Evolutionary conservation across 2,329 filamentous ascomycete species (phyloP).

Genomic region (Alternaria longipes): DNA sequence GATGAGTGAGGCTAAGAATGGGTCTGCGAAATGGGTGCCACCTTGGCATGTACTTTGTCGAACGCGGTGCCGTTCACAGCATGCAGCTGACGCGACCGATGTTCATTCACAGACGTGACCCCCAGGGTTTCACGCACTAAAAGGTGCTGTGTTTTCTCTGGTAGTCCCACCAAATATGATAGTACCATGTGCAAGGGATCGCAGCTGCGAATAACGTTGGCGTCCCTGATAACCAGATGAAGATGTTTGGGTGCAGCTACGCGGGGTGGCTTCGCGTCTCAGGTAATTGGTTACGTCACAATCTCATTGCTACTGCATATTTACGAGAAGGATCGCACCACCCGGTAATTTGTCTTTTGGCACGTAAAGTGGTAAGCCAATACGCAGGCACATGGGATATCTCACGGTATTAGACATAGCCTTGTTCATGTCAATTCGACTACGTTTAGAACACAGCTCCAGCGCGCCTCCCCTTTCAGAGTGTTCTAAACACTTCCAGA

Average conservation of each 20-base stretch:
- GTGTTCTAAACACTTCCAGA: no score
- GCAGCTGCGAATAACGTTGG: neutral
- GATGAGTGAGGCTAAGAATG: no score
- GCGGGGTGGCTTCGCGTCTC: neutral
- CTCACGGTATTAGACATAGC: neutral
- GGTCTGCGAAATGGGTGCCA: neutral
- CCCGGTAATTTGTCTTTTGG: neutral
- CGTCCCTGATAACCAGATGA: neutral
- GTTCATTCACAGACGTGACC: neutral
- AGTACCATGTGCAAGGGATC: neutral
- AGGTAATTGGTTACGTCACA: neutral
- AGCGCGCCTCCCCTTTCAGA: no score
- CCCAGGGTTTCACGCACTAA: neutral
- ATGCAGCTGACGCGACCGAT: neutral
- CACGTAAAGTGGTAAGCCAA: neutral
- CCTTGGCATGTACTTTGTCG: neutral
- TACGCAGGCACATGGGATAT: neutral
- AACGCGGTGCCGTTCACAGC: neutral
- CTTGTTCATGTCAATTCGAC: neutral
- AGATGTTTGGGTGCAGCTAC: neutral
- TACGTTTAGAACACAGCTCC: neutral
- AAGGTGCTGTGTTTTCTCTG: neutral
- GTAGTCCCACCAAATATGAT: neutral
- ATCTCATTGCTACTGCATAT: neutral
- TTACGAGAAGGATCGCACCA: no score